Base-by-base conservation (phyloP, 352 stramenopile species). In the Phytophthora foliorum region DNA sequence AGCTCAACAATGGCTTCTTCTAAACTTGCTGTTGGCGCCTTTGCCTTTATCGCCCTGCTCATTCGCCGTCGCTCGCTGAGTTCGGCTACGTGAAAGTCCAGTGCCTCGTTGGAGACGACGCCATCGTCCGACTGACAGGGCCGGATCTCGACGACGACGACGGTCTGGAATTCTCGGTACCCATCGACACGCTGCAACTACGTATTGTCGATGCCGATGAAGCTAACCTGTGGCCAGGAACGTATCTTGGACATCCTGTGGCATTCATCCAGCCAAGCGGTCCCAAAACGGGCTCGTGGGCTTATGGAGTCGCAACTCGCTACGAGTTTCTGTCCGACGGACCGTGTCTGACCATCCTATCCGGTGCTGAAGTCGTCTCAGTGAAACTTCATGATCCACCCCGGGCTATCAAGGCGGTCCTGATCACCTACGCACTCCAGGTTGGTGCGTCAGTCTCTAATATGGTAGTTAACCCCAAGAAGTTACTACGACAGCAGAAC, bases 391-490 rank as follows among this genome's bases (percentile, higher is more conserved):
- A 24, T 6, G 58, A 66, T 8, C 48, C 58, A 13, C 27, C 41
- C 4, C 24, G 49, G 7, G 31, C 55, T 14, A 67, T 67, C 8
- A 59, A 67, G 16, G 49, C 38, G 3, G 58, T 55, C 21, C 58
- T 24, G 11, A 44, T 59, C 29, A 67, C 32, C 2, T 67, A 67
- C 50, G 38, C 13, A 0, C 29, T 55, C 0, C 49, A 67, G 21
- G 22, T 59, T 2, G 48, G 56, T 22, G 10, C 44, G 22, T 27
- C 27, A 1, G 34, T 49, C 4, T n/a, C 48, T 2, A 25, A 53
- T 10, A 67, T 67, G 36, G 27, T 54, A 21, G 48, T 67, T 10
- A 66, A 67, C 34, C 36, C 58, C 0, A 45, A 48, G 39, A 49
- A 59, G 29, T 38, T 67, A 2, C 21, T 59, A 5, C 19, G 21